These are phyloP conservation scores for Sechiopsis laciniata DNA, from an alignment of 306 rosid genomes.

Conservation along the genomic window DNA sequence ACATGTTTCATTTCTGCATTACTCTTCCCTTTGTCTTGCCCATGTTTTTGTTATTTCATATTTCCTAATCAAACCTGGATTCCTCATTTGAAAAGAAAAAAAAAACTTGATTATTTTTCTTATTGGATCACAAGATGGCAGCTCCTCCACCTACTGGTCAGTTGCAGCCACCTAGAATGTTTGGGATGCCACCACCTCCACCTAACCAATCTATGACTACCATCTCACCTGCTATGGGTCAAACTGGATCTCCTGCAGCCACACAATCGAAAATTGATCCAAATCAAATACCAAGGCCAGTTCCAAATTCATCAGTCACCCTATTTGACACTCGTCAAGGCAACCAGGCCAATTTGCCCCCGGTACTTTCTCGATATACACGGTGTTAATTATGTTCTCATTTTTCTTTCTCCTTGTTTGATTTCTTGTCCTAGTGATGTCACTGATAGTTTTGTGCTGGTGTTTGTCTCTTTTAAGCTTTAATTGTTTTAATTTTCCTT, in stretches of 20 bases:
- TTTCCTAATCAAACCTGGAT: background rate
- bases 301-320: constrained; percentile 69
- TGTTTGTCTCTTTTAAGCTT: constrained; percentile 19
- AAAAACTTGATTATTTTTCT: constrained; percentile 14
- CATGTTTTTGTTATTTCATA: background rate
- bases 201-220: constrained; percentile 95
- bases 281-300: constrained; percentile 92
- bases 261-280: constrained; percentile 93
- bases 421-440: constrained; percentile 19
- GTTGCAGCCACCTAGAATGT: constrained; percentile 75
- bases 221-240: constrained; percentile 72
- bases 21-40: background rate
- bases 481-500: constrained; percentile 19
- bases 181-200: constrained; percentile 75
- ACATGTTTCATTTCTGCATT: background rate
- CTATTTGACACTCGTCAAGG: constrained; percentile 87
- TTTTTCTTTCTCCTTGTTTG: constrained; percentile 13
- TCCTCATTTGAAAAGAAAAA: background rate
- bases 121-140: constrained; percentile 39
- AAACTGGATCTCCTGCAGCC: constrained; percentile 76
- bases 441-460: constrained; percentile 20
- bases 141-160: constrained; percentile 66
- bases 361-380: constrained; percentile 41
- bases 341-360: constrained; percentile 88
- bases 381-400: background rate